Evolutionary conservation across 768 basidiomycete species (phyloP), one percentile per base, ranked within the genome.

Genomic region (Hypsizygus marmoreus): DNA sequence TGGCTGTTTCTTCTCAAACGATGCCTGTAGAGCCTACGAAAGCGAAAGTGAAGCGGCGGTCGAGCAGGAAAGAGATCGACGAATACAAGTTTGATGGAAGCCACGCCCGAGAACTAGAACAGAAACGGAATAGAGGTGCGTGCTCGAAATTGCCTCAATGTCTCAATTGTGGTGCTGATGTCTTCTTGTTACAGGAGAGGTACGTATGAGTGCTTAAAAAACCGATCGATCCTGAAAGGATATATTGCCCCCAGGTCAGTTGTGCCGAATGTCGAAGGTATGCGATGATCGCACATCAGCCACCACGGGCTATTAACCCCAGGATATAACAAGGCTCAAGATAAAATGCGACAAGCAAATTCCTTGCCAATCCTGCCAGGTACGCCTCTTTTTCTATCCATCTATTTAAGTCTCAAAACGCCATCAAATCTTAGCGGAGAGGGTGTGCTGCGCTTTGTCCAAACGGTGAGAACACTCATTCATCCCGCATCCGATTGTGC

Each of bases 291-390:
- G 72, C 69, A 65, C 65, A 17, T 26, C 30, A 13, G 28, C 37
- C 19, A 34, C 17, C 20, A 24, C 39, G 39, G 28, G 28, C 40
- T 23, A 48, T 36, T 45, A 50, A 47, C 55, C 57, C 35, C 56
- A 45, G 45, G 40, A 37, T 41, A 39, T 12, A 20, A 46, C 19
- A 38, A 78, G 86, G 55, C 72, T 89, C 55, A 84, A 88, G 74
- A 87, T 89, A 63, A 87, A 86, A 60, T 89, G 86, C 70, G 84
- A 88, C 77, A 88, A 88, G 71, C 77, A 84, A 53, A 84, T 88
- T 43, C 87, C 87, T 8, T 88, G 86, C 60, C 83, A 86, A 60
- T 86, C 85, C 0, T 88, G 86, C 61, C 80, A 81, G 71, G 84
- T 82, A 59, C 31, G 70, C 63, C 25, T 47, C 41, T 45, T 31